Base-by-base conservation (phyloP, 2,329 filamentous ascomycete genomes). In the Stenocarpella maydis region DNA sequence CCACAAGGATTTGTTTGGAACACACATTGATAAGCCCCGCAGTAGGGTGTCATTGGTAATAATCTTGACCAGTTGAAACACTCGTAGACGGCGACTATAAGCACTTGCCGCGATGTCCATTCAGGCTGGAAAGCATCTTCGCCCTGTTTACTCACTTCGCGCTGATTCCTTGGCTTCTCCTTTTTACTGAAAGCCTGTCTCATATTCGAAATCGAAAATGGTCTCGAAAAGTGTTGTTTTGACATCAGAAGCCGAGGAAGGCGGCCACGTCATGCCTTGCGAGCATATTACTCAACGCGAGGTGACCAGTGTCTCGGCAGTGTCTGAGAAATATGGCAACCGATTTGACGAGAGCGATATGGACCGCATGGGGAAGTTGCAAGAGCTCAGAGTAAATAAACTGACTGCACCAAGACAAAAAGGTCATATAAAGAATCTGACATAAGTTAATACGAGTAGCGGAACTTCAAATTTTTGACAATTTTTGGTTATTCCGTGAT, bases 41-140 rank as follows among this genome's bases (percentile, higher is more conserved):
- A 60, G 39, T 24, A 60, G 54, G 54, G 54, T 60, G 39, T 10
- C 54, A 60, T 60, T 60, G 54, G 24, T 60, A 28, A 60, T 39
- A 21, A 55, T 31, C 10, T 37, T 54, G 52, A 17, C n/a, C 34
- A 60, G 37, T 31, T 60, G 17, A 31, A 37, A 45, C 53, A 41
- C 17, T n/a, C n/a, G n/a, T n/a, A n/a, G n/a, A n/a, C n/a, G 24
- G 54, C 24, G 6, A 55, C 10, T 39, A 45, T 60, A 60, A 60
- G 43, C 19, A 60, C 39, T 43, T 9, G 8, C n/a, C 17, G 4
- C 19, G 10, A 10, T 43, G 37, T 45, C 39, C 15, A 4, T 5
- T 60, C 24, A 45, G 9, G 43, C n/a, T 60, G 24, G 17, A 19
- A n/a, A 37, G 10, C 37, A 28, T 43, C 3, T 31, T n/a, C 4